A percentile compares a stretch with the other conserved stretches of the same genome.
These are phyloP conservation scores for Blastobotrys mokoenaii DNA, from an alignment of 805 yeast species.

Conservation along the genomic window DNA sequence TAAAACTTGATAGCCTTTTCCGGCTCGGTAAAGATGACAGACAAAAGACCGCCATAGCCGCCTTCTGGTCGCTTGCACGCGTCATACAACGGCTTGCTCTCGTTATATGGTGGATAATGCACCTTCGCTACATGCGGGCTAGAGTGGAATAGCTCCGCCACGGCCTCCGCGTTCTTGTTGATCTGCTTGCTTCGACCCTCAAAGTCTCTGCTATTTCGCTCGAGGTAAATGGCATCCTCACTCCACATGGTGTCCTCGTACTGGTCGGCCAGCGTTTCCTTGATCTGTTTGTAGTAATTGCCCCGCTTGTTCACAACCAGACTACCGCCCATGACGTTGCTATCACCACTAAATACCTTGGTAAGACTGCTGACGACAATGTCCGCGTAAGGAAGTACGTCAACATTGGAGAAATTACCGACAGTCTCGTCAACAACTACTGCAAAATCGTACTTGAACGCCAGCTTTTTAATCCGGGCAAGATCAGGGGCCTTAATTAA, in stretches of 20 bases:
- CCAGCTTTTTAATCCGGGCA: slow-evolving; percentile 50
- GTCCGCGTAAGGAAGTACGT: slow-evolving; percentile 77
- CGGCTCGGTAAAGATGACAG: slow-evolving; percentile 59
- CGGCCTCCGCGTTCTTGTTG: slow-evolving; percentile 33
- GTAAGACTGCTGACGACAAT: slow-evolving; percentile 80
- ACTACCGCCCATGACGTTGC: slow-evolving; percentile 93
- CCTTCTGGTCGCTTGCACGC: slow-evolving; percentile 56
- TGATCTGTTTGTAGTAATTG: slow-evolving; percentile 40
- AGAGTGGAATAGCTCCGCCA: slow-evolving; percentile 24
- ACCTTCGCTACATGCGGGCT: slow-evolving; percentile 48
- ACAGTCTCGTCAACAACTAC: slow-evolving; percentile 91
- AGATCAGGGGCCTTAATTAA: slow-evolving; percentile 78
- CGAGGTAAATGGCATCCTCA: slow-evolving; percentile 87
- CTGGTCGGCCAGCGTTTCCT: slow-evolving; percentile 42
- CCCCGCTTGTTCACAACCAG: slow-evolving; percentile 67
- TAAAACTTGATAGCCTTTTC: slow-evolving; percentile 65
- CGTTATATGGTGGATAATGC: slow-evolving; percentile 57
- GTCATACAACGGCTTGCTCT: slow-evolving; percentile 60
- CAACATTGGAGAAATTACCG: slow-evolving; percentile 81
- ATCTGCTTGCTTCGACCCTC: slow-evolving; percentile 44
- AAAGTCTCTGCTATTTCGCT: slow-evolving; percentile 89
- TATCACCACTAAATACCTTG: slow-evolving; percentile 88
- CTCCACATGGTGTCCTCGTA: slow-evolving; percentile 80
- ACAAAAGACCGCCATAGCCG: slow-evolving; percentile 84
- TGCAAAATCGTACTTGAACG: slow-evolving; percentile 63